These are phyloP conservation scores for Cutaneotrichosporon sp. DNA, from an alignment of 1,284 basidiomycete species.

Conservation along the genomic window DNA sequence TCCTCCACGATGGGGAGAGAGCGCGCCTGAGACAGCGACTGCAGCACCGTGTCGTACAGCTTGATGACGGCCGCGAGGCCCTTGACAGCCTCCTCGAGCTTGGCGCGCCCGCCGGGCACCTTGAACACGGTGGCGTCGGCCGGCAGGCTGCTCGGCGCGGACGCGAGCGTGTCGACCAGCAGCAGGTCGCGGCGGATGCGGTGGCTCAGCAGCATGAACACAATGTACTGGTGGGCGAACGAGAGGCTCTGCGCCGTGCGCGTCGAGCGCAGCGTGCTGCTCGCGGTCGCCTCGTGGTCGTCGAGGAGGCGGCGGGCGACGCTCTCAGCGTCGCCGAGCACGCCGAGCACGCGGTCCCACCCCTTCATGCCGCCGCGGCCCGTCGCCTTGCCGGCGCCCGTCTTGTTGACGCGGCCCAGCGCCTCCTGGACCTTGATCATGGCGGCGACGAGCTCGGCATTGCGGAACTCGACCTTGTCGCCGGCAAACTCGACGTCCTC, in stretches of 20 bases:
- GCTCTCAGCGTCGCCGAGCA: constrained; percentile 83
- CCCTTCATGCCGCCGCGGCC: constrained; percentile 55
- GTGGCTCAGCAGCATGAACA: constrained; percentile 79
- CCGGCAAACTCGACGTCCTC: constrained; percentile 75
- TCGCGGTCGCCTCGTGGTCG: constrained; percentile 61
- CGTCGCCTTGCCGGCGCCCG: constrained; percentile 53
- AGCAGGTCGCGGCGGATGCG: constrained; percentile 85
- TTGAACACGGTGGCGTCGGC: constrained; percentile 42
- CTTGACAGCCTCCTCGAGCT: constrained; percentile 60
- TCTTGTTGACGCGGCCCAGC: constrained; percentile 56
- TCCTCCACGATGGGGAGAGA: constrained; percentile 82
- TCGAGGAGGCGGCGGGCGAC: constrained; percentile 75
- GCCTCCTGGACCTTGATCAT: constrained; percentile 80
- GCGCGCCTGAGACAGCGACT: constrained; percentile 79
- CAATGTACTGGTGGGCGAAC: constrained; percentile 80
- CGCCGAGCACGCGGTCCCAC: constrained; percentile 78
- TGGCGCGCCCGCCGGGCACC: constrained; percentile 42
- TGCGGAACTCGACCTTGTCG: constrained; percentile 78
- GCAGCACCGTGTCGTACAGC: constrained; percentile 78
- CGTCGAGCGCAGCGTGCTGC: constrained; percentile 41
- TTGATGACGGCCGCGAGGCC: constrained; percentile 78
- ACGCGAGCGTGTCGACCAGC: constrained; percentile 67
- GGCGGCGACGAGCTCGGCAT: constrained; percentile 87
- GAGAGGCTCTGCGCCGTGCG: constrained; percentile 57
- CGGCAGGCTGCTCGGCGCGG: constrained; percentile 44